Evolutionary conservation across 2,329 filamentous ascomycete genomes (phyloP).

Genomic region (Pseudogymnoascus destructans): DNA sequence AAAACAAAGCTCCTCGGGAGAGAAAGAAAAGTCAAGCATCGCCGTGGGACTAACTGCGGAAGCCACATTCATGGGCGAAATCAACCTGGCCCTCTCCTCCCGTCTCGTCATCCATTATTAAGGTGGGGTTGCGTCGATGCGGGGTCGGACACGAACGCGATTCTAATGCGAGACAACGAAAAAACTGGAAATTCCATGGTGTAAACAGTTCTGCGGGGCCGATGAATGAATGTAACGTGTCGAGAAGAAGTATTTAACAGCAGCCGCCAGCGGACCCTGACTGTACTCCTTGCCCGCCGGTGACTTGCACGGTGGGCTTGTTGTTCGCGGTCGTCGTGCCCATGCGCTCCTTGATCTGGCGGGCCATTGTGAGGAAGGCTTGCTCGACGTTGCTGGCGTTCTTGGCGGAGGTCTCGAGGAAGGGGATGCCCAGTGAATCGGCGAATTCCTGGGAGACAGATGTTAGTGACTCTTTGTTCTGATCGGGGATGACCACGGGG

Average conservation of each 20-base stretch:
- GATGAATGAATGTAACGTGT: background rate
- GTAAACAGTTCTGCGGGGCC: slow-evolving; percentile 1
- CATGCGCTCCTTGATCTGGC: slow-evolving; percentile 99
- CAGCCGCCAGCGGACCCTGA: slow-evolving; percentile 74
- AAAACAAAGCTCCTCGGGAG: background rate
- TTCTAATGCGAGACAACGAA: slow-evolving; percentile 7
- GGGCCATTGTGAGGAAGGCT: slow-evolving; percentile 98
- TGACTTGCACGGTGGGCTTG: slow-evolving; percentile 95
- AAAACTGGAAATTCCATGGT: slow-evolving; percentile 6
- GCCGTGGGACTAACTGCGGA: background rate
- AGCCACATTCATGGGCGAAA: background rate
- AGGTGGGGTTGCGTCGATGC: slow-evolving; percentile 7
- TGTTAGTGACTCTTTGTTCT: slow-evolving; percentile 14
- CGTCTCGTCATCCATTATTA: slow-evolving; percentile 7
- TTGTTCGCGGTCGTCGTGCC: slow-evolving; percentile 89
- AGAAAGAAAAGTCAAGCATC: slow-evolving; percentile 4
- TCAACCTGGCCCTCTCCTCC: slow-evolving; percentile 2
- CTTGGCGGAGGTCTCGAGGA: slow-evolving; percentile 99
- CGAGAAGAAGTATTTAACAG: slow-evolving; percentile 50
- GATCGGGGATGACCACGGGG: slow-evolving; percentile 7
- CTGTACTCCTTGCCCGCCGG: slow-evolving; percentile 86
- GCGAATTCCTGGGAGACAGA: slow-evolving; percentile 67
- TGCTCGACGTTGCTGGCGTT: slow-evolving; percentile 99
- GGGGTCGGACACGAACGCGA: slow-evolving; percentile 5
- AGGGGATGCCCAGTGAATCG: slow-evolving; percentile 95